Conservation (phyloP, 176 grass and related monocot genomes). For the Ensete glaucum region DNA sequence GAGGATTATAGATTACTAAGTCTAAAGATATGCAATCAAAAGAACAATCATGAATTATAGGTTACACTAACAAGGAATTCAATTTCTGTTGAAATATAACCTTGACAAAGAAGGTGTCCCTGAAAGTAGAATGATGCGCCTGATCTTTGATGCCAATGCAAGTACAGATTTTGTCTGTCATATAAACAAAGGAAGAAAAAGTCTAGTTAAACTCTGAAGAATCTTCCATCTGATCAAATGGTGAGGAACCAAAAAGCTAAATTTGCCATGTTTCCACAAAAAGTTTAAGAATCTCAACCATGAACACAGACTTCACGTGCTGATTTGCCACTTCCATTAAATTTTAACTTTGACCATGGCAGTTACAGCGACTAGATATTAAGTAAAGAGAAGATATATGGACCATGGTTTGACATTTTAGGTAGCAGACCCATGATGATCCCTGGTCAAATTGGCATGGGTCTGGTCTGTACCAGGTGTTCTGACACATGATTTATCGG, state of each 20-base stretch:
- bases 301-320: background rate
- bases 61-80: background rate
- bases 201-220: background rate
- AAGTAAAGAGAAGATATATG: no score
- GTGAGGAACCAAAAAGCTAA: background rate
- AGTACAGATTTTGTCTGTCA: constrained; percentile 71
- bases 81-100: constrained; percentile 41
- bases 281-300: background rate
- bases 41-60: background rate
- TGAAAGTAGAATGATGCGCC: constrained; percentile 69
- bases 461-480: no score
- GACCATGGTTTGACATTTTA: no score
- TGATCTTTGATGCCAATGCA: constrained; percentile 47
- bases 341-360: no score
- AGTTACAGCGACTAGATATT: no score
- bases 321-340: no score
- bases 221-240: background rate
- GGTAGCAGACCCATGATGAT: no score
- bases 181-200: background rate
- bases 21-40: background rate
- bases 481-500: no score
- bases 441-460: no score
- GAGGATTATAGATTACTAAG: background rate
- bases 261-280: background rate
- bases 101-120: constrained; percentile 96